Percentiles rank a stretch among this genome's conserved stretches.
Conservation (phyloP, 2,329 filamentous ascomycete species). For the Clarireedia hainanense region DNA sequence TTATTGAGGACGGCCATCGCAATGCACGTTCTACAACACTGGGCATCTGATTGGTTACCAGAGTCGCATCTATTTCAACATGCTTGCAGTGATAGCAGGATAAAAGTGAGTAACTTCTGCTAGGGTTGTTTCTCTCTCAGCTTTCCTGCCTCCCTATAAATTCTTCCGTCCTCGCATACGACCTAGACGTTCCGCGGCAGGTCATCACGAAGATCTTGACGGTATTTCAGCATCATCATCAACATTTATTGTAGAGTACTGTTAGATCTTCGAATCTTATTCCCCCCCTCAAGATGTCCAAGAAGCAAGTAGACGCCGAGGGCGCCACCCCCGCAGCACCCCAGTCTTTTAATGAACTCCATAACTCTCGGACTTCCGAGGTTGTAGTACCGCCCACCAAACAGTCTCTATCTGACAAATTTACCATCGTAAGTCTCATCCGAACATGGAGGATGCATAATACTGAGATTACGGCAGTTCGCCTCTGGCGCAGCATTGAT, state of each 20-base stretch:
- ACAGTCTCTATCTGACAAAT: conserved; percentile 24
- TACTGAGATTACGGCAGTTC: conserved; percentile 14
- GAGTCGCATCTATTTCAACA: not conserved
- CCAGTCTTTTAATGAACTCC: not conserved
- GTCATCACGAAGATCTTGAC: no score
- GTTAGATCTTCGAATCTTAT: not conserved
- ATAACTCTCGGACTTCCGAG: not conserved
- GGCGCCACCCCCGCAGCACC: not conserved
- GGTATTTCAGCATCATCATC: no score
- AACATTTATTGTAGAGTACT: not conserved
- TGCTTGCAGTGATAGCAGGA: not conserved
- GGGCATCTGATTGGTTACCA: not conserved
- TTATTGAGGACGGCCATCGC: no score
- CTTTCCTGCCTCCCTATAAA: not conserved
- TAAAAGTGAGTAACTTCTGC: not conserved
- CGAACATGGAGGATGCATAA: not conserved
- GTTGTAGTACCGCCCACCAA: conserved; percentile 15
- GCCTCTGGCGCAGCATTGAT: conserved; percentile 27
- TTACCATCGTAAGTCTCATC: conserved; percentile 20
- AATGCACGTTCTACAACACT: not conserved
- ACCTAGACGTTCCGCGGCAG: no score
- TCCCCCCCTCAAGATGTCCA: not conserved
- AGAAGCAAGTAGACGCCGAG: not conserved
- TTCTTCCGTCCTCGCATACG: no score
- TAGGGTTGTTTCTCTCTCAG: not conserved